These are phyloP conservation scores for Roridomyces roridus DNA, from an alignment of 768 basidiomycete species.

Conservation along the genomic window DNA sequence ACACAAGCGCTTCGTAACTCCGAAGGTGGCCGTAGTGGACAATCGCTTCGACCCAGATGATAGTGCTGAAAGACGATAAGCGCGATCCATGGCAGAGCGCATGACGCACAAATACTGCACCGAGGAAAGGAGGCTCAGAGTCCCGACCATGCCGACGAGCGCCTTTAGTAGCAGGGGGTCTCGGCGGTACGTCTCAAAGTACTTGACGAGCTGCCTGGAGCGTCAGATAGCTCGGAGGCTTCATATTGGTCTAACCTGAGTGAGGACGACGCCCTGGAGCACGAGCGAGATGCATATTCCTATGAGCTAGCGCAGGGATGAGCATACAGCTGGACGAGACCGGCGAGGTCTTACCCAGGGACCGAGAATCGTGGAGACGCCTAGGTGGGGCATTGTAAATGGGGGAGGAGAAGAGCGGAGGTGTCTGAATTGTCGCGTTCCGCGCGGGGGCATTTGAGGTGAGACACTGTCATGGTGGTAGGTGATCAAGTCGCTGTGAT, in stretches of 20 bases:
- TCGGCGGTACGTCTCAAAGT: background rate
- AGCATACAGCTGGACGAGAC: too few relatives aligned
- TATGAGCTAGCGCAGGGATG: too few relatives aligned
- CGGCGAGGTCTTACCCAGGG: too few relatives aligned
- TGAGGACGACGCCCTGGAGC: conserved; percentile 6
- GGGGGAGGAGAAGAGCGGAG: too few relatives aligned
- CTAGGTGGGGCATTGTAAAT: too few relatives aligned
- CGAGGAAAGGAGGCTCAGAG: background rate
- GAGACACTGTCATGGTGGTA: too few relatives aligned
- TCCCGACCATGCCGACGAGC: background rate
- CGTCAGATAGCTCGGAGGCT: too few relatives aligned
- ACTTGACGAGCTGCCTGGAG: background rate
- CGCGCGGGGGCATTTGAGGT: too few relatives aligned
- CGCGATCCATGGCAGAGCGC: background rate
- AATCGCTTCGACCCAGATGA: background rate
- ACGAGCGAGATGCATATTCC: conserved; percentile 5
- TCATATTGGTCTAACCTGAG: conserved; percentile 3
- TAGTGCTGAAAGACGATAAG: background rate
- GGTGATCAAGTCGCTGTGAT: too few relatives aligned
- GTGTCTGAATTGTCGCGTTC: too few relatives aligned
- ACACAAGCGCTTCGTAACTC: too few relatives aligned
- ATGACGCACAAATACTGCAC: background rate
- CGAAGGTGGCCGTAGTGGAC: background rate
- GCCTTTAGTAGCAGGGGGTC: background rate
- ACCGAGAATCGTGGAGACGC: too few relatives aligned